Percentiles rank a stretch among this genome's conserved stretches.
Conservation (phyloP, 1,284 basidiomycete species). For the Fomitopsis schrenkii region DNA sequence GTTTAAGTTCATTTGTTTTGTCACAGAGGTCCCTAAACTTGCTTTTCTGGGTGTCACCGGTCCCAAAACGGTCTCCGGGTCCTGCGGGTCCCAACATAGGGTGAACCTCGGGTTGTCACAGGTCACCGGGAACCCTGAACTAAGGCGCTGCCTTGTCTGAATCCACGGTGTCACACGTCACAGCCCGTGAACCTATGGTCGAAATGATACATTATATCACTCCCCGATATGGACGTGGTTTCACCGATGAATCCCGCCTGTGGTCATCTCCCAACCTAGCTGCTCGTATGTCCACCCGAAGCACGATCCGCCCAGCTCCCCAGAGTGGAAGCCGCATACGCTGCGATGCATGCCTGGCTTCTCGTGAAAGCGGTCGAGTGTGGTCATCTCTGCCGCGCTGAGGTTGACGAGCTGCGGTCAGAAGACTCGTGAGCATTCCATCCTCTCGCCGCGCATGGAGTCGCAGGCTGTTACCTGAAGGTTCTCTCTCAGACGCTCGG, state of each 20-base stretch:
- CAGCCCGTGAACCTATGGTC: no score
- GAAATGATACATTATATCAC: background rate
- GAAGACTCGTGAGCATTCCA: background rate
- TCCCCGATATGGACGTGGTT: background rate
- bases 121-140: no score
- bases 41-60: no score
- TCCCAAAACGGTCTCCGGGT: no score
- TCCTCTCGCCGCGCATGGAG: background rate
- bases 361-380: background rate
- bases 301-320: background rate
- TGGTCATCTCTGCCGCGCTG: background rate
- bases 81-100: no score
- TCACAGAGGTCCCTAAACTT: no score
- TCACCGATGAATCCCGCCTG: background rate
- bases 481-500: background rate
- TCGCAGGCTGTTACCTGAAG: background rate
- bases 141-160: no score
- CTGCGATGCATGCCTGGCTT: background rate
- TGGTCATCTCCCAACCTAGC: conserved; percentile 40
- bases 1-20: no score
- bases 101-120: no score
- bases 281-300: conserved; percentile 31
- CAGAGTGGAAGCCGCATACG: background rate
- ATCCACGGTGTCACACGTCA: no score
- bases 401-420: background rate